Evolutionary conservation across 2,329 filamentous ascomycete species (phyloP), one percentile per base, ranked within the genome.

Genomic region (Tolypocladium tundrense): DNA sequence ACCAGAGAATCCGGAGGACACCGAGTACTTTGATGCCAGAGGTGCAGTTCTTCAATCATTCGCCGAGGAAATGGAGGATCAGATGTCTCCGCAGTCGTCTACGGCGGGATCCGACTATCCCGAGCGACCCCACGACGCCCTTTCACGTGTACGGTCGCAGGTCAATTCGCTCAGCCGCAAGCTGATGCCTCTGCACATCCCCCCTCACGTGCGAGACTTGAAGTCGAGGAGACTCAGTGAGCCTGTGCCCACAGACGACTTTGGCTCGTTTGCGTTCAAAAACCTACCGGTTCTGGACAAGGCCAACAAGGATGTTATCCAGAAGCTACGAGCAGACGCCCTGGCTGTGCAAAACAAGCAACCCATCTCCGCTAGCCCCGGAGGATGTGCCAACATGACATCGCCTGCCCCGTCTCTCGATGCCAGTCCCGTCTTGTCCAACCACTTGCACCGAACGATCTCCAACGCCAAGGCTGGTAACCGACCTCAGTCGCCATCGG

Each of bases 291-390:
- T 97, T 24, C 79, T 99, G 21, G 94, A 97, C 67, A 97, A 97
- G 72, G 94, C 94, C 57, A 99, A 99, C 74, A 99, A 99, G 70
- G 94, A 99, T 67, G 91, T 97, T 37, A 96, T 99, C 39, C 92
- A 97, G 67, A 97, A 97, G 71, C 79, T 99, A 58, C 87, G 92
- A 13, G 91, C 92, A 27, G 92, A 97, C 72, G 92, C 94, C 3
- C 81, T 97, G 75, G 91, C 84, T 3, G 74, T 78, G 2, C 83
- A 86, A 63, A 82, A 72, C 67, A 86, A 86, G 66, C 73, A 75
- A 40, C 70, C 75, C 21, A 1, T 19, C 6, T 69, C 72, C 4
- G 66, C 73, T 39, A 81, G 77, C 59, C 76, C 79, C 1, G 74
- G 76, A 55, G 73, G 73, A 10, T 62, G 70, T 41, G 72, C 68